Conservation (phyloP, 1,284 basidiomycete species). For the Hemileia vastatrix region DNA sequence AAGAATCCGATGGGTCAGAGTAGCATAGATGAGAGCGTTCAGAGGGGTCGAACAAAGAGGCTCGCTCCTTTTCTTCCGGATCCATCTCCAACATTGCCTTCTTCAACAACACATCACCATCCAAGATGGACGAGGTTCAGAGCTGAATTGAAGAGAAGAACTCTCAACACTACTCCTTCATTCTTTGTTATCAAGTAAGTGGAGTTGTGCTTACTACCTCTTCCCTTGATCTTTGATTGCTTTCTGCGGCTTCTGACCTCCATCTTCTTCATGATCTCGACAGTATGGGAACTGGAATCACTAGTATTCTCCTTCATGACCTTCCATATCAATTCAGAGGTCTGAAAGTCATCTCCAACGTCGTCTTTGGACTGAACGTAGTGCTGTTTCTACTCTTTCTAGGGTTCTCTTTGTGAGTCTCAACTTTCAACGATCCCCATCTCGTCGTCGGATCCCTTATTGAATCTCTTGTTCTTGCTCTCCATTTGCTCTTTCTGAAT, state of each 20-base stretch:
- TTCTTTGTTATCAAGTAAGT: conserved; percentile 16
- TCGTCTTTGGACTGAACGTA: conserved; percentile 61
- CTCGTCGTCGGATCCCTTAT: neutral
- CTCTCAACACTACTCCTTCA: conserved; percentile 2
- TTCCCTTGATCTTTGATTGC: too few species aligned
- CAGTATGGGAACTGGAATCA: conserved; percentile 50
- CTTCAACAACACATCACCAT: too few species aligned
- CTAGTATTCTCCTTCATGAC: conserved; percentile 47
- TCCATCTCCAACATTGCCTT: too few species aligned
- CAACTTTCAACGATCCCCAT: neutral
- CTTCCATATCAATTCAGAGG: conserved; percentile 48
- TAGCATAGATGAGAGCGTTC: too few species aligned
- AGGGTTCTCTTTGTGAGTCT: too few species aligned
- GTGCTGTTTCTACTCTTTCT: conserved; percentile 56
- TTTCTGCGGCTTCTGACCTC: conserved; percentile 28
- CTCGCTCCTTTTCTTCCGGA: too few species aligned
- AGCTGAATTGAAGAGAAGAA: conserved; percentile 5
- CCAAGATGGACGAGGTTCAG: too few species aligned
- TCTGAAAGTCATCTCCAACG: conserved; percentile 43
- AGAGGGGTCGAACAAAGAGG: too few species aligned
- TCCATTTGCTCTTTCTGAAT: too few species aligned
- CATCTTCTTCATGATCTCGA: conserved; percentile 35
- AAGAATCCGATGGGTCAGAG: neutral
- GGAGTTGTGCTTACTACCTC: neutral
- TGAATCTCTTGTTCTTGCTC: neutral